Base-by-base conservation (phyloP, 2,329 filamentous ascomycete species). In the Teratosphaeria epicoccoides region DNA sequence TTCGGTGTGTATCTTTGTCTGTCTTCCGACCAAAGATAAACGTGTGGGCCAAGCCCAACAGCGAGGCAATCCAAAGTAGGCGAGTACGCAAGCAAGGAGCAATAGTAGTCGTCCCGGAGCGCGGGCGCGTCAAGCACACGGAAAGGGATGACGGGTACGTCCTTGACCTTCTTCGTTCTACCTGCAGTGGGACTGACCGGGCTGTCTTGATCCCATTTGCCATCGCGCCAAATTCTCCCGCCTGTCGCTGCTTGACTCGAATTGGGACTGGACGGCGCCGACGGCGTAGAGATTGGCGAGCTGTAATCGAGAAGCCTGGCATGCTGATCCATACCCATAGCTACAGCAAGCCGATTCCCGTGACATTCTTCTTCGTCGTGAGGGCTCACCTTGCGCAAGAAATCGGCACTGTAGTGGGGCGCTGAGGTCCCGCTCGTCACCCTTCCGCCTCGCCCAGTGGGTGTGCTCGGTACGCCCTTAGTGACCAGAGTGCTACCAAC, bases 61-160 rank as follows among this genome's bases (percentile, higher is more conserved):
- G 88, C 91, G 14, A 98, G 77, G 12, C 84, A 87, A 49, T 85
- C 80, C 48, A 82, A 79, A 6, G 80, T 85, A 40, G 78, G 69
- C 0, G 85, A 95, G 67, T 95, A 97, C 9, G 93, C 88, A 50
- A 98, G 76, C 2, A 90, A 77, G 0, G 90, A 93, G 70, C 89
- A 96, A 67, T 98, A 98, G 67, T 90, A 98, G 68, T 98, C 91
- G 62, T 97, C 89, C 52, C 88, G 82, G n/a, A 97, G 75, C 49
- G 82, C 81, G 2, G 90, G 89, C 7, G 91, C 91, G 70, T 96
- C 88, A 4, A 98, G 76, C 6, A 96, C 86, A 14, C 63, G 61
- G 46, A 65, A 67, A 0, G 64, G 64, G 12, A 64, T 63, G 47
- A 60, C 57, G 10, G 64, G 62, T 3, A 66, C 56, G 14, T 59